Conservation (phyloP, 2,329 filamentous ascomycete species). For the Xylaria sp. region DNA sequence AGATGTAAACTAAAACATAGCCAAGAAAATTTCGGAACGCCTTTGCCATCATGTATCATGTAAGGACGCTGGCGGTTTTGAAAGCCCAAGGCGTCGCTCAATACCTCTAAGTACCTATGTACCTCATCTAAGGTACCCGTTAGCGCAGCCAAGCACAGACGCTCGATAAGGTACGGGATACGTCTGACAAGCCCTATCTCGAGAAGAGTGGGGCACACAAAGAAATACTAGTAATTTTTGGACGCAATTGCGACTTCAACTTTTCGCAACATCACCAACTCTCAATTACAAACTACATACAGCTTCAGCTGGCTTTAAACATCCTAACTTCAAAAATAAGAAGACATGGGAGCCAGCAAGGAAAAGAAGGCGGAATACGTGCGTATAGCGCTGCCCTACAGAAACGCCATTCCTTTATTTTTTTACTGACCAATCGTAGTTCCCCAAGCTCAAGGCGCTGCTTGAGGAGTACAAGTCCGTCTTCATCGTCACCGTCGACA, state of each 20-base stretch:
- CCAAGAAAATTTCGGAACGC: background rate
- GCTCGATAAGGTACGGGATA: constrained; percentile 15
- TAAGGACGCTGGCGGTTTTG: too few relatives aligned
- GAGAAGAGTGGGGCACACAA: constrained; percentile 37
- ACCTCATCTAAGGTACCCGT: background rate
- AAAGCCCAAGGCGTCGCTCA: constrained; percentile 7
- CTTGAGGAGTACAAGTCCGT: constrained; percentile 96
- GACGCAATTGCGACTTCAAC: constrained; percentile 30
- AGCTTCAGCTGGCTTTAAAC: constrained; percentile 80
- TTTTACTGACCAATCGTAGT: constrained; percentile 68
- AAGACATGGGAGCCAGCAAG: constrained; percentile 99
- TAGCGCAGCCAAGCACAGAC: background rate
- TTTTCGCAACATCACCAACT: constrained; percentile 37
- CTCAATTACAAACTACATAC: constrained; percentile 38
- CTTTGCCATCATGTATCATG: background rate
- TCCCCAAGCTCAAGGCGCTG: constrained; percentile 98
- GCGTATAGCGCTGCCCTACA: constrained; percentile 22
- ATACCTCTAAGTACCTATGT: background rate
- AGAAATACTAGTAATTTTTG: constrained; percentile 37
- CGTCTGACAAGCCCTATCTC: constrained; percentile 30
- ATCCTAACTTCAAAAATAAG: constrained; percentile 96
- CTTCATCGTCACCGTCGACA: constrained; percentile 98
- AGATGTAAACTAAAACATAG: background rate
- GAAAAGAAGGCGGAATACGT: constrained; percentile 80
- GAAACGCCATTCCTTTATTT: background rate